Conservation (phyloP, 306 rosid genomes). For the Pyrus communis region DNA sequence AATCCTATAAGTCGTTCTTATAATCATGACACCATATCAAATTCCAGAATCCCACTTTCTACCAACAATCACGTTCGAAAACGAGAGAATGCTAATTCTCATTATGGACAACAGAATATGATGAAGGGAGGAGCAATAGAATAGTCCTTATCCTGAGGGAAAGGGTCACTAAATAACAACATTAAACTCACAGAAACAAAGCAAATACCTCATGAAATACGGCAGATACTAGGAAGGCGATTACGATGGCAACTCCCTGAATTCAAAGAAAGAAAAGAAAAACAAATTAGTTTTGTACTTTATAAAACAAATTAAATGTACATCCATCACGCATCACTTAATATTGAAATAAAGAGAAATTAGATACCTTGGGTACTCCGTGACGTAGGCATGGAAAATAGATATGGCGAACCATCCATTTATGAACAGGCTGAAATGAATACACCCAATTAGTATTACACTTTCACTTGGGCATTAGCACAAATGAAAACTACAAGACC, state of each 20-base stretch:
- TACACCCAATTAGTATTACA: not conserved
- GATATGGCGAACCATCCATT: conserved; percentile 95
- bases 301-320: not conserved
- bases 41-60: not conserved
- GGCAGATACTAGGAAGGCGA: conserved; percentile 80
- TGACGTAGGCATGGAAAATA: conserved; percentile 78
- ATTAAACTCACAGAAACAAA: not conserved
- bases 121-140: not conserved
- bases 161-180: not conserved
- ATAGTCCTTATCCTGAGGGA: not conserved
- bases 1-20: not conserved
- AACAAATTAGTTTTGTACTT: conserved; percentile 6
- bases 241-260: conserved; percentile 67
- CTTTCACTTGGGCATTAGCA: not conserved
- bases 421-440: conserved; percentile 83
- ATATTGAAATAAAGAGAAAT: not conserved
- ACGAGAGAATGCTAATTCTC: not conserved
- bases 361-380: conserved; percentile 78
- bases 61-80: not conserved
- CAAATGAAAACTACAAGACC: not conserved
- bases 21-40: not conserved
- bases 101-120: not conserved
- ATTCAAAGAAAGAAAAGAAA: conserved; percentile 3
- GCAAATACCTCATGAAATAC: conserved; percentile 80
- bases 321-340: not conserved